Base-by-base conservation (phyloP, 2,329 filamentous ascomycete species). In the Beauveria bassiana region DNA sequence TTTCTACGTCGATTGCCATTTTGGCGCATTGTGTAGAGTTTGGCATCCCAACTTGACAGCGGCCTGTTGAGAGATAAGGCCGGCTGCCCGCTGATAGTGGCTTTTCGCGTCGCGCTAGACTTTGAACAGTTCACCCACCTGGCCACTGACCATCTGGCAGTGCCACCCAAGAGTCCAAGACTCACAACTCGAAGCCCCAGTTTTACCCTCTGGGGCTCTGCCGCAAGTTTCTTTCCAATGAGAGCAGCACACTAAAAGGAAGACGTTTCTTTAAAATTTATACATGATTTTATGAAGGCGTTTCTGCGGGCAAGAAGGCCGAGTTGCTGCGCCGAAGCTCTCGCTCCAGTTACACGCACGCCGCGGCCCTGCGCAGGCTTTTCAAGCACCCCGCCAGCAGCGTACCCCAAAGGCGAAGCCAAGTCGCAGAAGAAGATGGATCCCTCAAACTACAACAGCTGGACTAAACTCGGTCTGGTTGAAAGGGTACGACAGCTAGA, bases 401-500 rank as follows among this genome's bases (percentile, higher is more conserved):
- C 40, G 14, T 40, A 40, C 38, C 46, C 43, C 24, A 59, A 42
- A 14, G 46, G 4, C 47, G 59, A 26, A 66, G 47, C 50, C 61
- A 76, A 71, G 72, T 65, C 70, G 14, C 26, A 5, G 16, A 60
- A 22, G 40, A 47, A 60, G 42, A 60, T 60, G 58, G 66, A 69
- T 31, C 70, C 73, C 18, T 61, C 67, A 22, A 75, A 78, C 50
- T 93, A 93, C 74, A 79, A 79, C 46, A 79, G 78, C 65, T 93
- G 88, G 89, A 86, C 82, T 59, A 86, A 84, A 64, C 80, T 85
- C 45, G 84, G 84, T 50, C 83, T 95, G 43, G 82, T 95, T 49
- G 76, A 83, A 65, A 82, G 88, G 46, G 85, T 96, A 51, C 81
- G 79, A 18, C 77, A 83, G 57, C 79, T 95, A 7, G 91, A 96